Evolutionary conservation across 225 moss, liverwort and hornwort genomes (phyloP).

Genomic region (Lunularia cruciata): DNA sequence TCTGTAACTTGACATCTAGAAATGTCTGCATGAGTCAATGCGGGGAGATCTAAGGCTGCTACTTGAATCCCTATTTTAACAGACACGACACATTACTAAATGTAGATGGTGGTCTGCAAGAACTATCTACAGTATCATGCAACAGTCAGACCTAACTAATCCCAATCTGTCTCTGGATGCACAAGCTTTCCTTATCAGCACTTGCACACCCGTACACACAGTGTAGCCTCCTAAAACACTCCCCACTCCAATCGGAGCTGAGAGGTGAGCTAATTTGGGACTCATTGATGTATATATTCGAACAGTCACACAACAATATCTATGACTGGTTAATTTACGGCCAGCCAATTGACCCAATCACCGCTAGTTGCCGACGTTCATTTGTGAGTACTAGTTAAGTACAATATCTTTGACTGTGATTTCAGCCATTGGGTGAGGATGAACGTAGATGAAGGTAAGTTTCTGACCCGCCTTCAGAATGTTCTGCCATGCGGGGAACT

Average conservation of each 20-base stretch:
- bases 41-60: background rate
- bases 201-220: background rate
- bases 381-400: too few relatives aligned
- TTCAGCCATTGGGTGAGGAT: background rate
- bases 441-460: conserved; percentile 18
- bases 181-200: background rate
- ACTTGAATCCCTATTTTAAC: background rate
- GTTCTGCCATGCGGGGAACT: conserved; percentile 15
- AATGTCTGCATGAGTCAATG: too few relatives aligned
- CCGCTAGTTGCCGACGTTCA: background rate
- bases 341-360: background rate
- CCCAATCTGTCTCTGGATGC: background rate
- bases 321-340: background rate
- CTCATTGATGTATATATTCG: background rate
- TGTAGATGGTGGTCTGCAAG: too few relatives aligned
- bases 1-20: too few relatives aligned
- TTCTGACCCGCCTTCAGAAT: conserved; percentile 19
- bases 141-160: background rate
- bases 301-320: background rate
- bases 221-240: conserved; percentile 9
- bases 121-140: background rate
- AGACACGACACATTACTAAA: background rate
- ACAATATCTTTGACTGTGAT: conserved; percentile 12
- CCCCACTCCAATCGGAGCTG: background rate
- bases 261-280: conserved; percentile 4